These are phyloP conservation scores for Yamadazyma songkhlaensis DNA, from an alignment of 1,139 yeast species.

Conservation along the genomic window DNA sequence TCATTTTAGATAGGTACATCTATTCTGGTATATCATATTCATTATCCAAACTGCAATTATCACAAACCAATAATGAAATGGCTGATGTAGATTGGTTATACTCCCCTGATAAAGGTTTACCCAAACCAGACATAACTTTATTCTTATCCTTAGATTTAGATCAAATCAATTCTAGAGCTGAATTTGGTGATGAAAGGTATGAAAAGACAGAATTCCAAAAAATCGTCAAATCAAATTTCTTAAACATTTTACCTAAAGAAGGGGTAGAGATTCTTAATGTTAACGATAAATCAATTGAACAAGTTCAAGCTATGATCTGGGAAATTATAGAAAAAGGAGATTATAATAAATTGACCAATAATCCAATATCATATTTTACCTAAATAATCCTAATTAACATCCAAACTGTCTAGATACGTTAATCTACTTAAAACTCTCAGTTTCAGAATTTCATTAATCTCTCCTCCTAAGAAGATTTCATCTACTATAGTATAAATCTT, in stretches of 20 bases:
- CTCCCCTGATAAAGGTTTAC: constrained; percentile 79
- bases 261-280: constrained; percentile 55
- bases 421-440: constrained; percentile 53
- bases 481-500: constrained; percentile 70
- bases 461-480: constrained; percentile 77
- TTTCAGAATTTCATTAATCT: constrained; percentile 71
- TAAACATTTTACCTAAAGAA: constrained; percentile 35
- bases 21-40: constrained; percentile 94
- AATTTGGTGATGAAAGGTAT: constrained; percentile 92
- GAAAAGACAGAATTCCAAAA: constrained; percentile 73
- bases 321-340: constrained; percentile 16
- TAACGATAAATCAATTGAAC: constrained; percentile 52
- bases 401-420: constrained; percentile 41
- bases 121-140: constrained; percentile 80
- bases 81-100: constrained; percentile 72
- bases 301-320: constrained; percentile 45
- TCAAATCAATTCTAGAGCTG: constrained; percentile 56
- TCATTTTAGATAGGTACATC: constrained; percentile 82
- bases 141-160: constrained; percentile 64
- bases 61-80: constrained; percentile 30
- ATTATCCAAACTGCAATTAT: constrained; percentile 57
- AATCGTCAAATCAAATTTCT: constrained; percentile 61
- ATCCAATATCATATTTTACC: constrained; percentile 4
- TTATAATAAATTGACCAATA: constrained; percentile 9
- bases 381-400: constrained; percentile 3